Base-by-base conservation (phyloP, 257 asterid genomes). In the Penstemon barbatus region DNA sequence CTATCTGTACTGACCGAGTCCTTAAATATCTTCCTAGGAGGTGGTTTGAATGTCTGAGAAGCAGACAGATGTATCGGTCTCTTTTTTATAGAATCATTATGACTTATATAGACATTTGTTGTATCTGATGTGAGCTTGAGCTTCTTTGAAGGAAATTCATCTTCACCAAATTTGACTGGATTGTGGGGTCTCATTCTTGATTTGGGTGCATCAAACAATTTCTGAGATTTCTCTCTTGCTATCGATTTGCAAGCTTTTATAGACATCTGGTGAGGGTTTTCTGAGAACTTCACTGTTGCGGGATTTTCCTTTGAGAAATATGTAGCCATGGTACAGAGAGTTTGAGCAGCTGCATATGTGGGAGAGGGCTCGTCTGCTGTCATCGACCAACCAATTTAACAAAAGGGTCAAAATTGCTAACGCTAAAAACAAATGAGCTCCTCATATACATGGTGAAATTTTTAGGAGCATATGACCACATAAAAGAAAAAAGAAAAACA, bases 271-370 rank as follows among this genome's bases (percentile, higher is more conserved):
- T 82, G 72, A 57, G 89, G 90, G 56, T 61, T 84, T 33, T 86
- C 78, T 51, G 74, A 73, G 63, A 63, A 68, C 76, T 83, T 85
- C 7, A 61, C 46, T 12, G 77, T 71, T 55, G 55, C 39, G 15
- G 81, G 81, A 57, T 71, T 81, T 71, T 78, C 79, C 76, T 74
- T 85, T 5, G 66, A 45, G 41, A 79, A 70, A 67, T 39, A 42
- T 0, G 76, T 74, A 46, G 95, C 86, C 74, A 93, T 79, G 69
- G 84, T 80, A 63, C 81, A 63, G 8, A 93, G 96, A 4, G 87
- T 89, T 83, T 83, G 87, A 72, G 99, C 99, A 73, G 99, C 97
- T 75, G 72, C 78, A 49, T 66, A 60, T 43, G 78, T 57, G 37
- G 87, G 81, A 41, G 96, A 77, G 70, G 67, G 68, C 61, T 79